phyloP scores from a whole-genome alignment of 2,329 filamentous ascomycete genomes.

The Emergomyces orientalis region DNA sequence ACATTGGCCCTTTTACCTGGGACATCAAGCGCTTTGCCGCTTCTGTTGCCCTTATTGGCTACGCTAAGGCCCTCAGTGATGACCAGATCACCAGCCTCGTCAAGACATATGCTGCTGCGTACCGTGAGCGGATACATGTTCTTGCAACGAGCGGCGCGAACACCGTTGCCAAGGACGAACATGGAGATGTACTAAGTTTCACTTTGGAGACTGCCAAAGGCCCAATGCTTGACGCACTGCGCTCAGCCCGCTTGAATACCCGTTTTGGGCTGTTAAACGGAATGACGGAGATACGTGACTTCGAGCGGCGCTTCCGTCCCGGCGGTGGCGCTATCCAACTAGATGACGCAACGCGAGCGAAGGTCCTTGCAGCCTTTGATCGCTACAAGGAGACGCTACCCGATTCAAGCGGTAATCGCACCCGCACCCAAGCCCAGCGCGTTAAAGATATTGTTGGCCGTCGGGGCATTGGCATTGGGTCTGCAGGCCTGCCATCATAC shows the following conservation, averaged over 20 bases:
- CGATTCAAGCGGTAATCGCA: background rate
- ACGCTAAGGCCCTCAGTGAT: conserved; percentile 17
- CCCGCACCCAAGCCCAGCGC: background rate
- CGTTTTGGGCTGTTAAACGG: conserved; percentile 12
- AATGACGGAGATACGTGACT: conserved; percentile 15
- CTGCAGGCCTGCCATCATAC: conserved; percentile 16
- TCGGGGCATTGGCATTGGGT: conserved; percentile 16
- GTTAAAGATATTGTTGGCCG: conserved; percentile 17
- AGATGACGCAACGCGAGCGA: conserved; percentile 11
- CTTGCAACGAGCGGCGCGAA: conserved; percentile 7
- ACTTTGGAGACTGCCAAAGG: conserved; percentile 17
- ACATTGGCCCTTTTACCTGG: conserved; percentile 18
- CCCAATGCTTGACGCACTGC: conserved; percentile 16
- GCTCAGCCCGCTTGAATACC: conserved; percentile 12
- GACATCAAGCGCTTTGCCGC: conserved; percentile 18
- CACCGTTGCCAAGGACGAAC: background rate
- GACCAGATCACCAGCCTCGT: conserved; percentile 16
- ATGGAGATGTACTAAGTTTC: conserved; percentile 7
- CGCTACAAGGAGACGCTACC: conserved; percentile 14
- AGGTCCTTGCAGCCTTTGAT: conserved; percentile 13
- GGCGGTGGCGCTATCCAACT: conserved; percentile 13
- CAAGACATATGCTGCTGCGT: conserved; percentile 13
- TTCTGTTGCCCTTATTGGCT: conserved; percentile 17
- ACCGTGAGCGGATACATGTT: conserved; percentile 16
- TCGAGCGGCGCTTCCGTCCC: conserved; percentile 13